Percentiles rank a stretch among this genome's conserved stretches.
Conservation (phyloP, 1,139 yeast species). For the Zygoascus meyerae region DNA sequence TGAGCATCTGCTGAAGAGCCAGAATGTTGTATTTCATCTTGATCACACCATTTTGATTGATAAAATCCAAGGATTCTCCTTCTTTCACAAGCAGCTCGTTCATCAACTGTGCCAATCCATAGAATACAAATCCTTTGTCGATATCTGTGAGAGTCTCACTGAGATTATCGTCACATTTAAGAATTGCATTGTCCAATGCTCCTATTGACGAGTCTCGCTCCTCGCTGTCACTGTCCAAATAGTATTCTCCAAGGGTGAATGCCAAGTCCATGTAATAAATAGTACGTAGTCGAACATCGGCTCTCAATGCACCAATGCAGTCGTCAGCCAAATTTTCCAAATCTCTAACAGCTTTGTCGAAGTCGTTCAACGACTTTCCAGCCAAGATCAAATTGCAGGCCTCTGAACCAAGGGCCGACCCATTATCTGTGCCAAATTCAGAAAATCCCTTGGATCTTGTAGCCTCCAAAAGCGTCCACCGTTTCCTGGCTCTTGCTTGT, state of each 20-base stretch:
- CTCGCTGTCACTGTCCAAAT: conserved; percentile 46
- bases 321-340: conserved; percentile 46
- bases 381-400: conserved; percentile 21
- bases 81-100: conserved; percentile 55
- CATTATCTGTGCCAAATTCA: conserved; percentile 8
- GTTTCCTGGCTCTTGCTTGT: conserved; percentile 24
- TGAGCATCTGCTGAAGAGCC: conserved; percentile 69
- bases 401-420: conserved; percentile 11
- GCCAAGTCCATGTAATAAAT: conserved; percentile 53
- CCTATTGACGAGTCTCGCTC: conserved; percentile 61
- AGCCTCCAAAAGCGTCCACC: conserved; percentile 31
- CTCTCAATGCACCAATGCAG: conserved; percentile 54
- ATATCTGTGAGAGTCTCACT: conserved; percentile 27
- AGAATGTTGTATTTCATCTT: conserved; percentile 62
- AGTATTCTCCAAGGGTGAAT: conserved; percentile 36
- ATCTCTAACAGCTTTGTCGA: conserved; percentile 43
- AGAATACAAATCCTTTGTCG: conserved; percentile 32
- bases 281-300: conserved; percentile 59
- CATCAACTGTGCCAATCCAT: conserved; percentile 54
- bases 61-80: conserved; percentile 48
- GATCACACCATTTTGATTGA: conserved; percentile 63
- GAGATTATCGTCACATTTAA: conserved; percentile 42
- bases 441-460: conserved; percentile 14
- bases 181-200: conserved; percentile 54
- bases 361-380: conserved; percentile 42